Base-by-base conservation (phyloP, 192 early-diverging fungal species). In the Podila epigama region DNA sequence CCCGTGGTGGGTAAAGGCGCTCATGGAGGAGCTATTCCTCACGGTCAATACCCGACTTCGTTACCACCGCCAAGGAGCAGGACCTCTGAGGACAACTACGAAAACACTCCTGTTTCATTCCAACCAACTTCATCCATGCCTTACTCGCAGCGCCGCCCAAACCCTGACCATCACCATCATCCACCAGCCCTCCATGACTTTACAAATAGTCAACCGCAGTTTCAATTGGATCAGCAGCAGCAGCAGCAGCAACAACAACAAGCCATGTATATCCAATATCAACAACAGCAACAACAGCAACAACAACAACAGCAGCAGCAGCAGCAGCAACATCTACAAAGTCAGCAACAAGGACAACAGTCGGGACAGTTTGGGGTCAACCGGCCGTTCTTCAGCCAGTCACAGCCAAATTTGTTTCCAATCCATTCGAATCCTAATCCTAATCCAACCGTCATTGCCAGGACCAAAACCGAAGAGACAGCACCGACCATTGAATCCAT, bases 81-180 rank as follows among this genome's bases (percentile, higher is more conserved):
- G 31, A 29, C 37, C 25, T 56, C 63, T 0, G 60, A 59, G 32
- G 53, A 67, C 33, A 56, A 29, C 22, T 75, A 62, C 29, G 33
- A 44, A 4, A 51, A 65, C 10, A 1, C 42, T 3, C 15, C 35
- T 12, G 40, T 22, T 5, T 39, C 36, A 12, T 40, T 40, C 5
- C 68, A 62, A 27, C 51, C 52, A 18, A n/a, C 36, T 4, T 28
- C 40, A 27, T n/a, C 25, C 4, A 54, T 61, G 42, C 31, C n/a
- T 1, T 58, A 66, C 20, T 63, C 65, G 5, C 63, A 37, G 9
- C 37, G 58, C 10, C 61, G 36, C 32, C 35, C 53, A 1, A 34
- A 71, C 34, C 61, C 57, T 11, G 69, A 66, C 13, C 56, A 66
- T 37, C 70, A 72, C 22, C 62, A 66, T 12, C 54, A 66, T 27